Base-by-base conservation (phyloP, 768 basidiomycete genomes). In the Lactifluus hygrophoroides region DNA sequence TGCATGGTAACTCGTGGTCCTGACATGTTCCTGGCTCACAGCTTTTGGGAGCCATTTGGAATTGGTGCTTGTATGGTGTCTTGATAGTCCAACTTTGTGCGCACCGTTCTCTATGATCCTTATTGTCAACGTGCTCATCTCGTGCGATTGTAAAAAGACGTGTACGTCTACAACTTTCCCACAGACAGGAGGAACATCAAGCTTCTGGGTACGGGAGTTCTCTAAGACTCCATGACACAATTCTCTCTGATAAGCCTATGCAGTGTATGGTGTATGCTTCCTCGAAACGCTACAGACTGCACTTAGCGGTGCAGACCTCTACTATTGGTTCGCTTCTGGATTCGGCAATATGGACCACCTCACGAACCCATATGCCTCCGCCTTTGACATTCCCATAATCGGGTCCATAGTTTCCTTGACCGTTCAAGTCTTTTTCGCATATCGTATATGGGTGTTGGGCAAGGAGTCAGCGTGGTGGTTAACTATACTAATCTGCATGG, bases 381-480 rank as follows among this genome's bases (percentile, higher is more conserved):
- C 65, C 7, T 61, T 69, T 28, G 69, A 69, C 51, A 64, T 63
- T 5, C 69, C 69, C 19, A 53, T 71, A 5, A 62, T 71, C 28
- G 70, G 67, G 5, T 51, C 64, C 6, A 17, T 69, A 6, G 63
- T 69, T n/a, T 63, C 66, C 5, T 56, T 71, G 27, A 56, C 61
- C 8, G 65, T 71, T 13, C 69, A 71, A 55, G 42, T 70, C 7
- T 72, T 72, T 53, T 72, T 69, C 63, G 68, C 66, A 45, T 70
- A 69, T 47, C 66, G 70, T 16, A 72, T 72, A 25, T 65, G 47
- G 53, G 35, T 60, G 30, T 54, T 60, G 9, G 42, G 58, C 25
- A 19, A 32, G 14, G 45, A 19, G 21, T 6, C 34, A 1, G 3
- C 34, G 8, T 34, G 49, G 40, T 45, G 30, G 42, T 11, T 57